Evolutionary conservation across 768 basidiomycete genomes (phyloP).

Genomic region (Chalciporus piperatus): DNA sequence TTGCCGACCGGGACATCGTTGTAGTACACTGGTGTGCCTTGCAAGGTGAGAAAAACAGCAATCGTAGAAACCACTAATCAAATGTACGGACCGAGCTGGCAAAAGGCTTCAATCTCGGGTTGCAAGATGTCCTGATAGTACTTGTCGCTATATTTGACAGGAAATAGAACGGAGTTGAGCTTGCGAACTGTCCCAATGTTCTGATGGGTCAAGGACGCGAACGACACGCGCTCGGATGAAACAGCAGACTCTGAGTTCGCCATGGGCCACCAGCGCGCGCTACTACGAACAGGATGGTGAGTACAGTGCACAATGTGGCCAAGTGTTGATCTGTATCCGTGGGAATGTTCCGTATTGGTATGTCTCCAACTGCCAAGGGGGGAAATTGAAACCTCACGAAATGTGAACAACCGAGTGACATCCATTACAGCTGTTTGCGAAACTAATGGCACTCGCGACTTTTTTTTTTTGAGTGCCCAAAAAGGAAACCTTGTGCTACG

Average conservation of each 20-base stretch:
- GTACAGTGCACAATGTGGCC: constrained; percentile 22
- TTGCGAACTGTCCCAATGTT: constrained; percentile 72
- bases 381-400: not conserved
- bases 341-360: constrained; percentile 18
- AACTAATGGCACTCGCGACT: too few relatives aligned
- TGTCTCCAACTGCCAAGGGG: not conserved
- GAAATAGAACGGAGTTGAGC: constrained; percentile 77
- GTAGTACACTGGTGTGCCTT: constrained; percentile 67
- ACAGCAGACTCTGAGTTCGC: constrained; percentile 19
- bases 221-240: constrained; percentile 49
- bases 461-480: too few relatives aligned
- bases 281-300: constrained; percentile 8
- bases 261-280: constrained; percentile 15
- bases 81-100: constrained; percentile 73
- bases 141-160: constrained; percentile 84
- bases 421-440: too few relatives aligned
- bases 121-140: constrained; percentile 81
- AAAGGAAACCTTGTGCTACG: too few relatives aligned
- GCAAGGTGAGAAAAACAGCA: constrained; percentile 21
- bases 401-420: too few relatives aligned
- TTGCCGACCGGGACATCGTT: constrained; percentile 92
- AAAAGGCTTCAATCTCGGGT: constrained; percentile 80
- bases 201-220: constrained; percentile 73
- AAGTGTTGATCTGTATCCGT: constrained; percentile 12
- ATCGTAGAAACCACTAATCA: constrained; percentile 8